Conservation (phyloP, 2,329 filamentous ascomycete species). For the Xylaria sp. region DNA sequence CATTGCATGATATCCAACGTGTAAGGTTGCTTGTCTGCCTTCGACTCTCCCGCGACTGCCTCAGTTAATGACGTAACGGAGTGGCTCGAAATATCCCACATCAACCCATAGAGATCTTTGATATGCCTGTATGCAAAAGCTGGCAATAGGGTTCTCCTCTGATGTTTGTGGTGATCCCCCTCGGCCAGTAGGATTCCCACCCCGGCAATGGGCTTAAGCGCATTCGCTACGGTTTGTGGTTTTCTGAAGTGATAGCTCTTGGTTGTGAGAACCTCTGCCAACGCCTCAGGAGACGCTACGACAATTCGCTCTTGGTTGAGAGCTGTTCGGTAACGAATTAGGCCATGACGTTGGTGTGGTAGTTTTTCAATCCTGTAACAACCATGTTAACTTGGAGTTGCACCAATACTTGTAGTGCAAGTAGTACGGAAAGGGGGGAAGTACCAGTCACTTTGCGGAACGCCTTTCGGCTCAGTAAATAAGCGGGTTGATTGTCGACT, state of each 20-base stretch:
- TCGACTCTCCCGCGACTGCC: slow-evolving; percentile 2
- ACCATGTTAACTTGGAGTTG: slow-evolving; percentile 15
- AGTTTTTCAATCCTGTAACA: slow-evolving; percentile 29
- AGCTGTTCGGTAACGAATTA: slow-evolving; percentile 32
- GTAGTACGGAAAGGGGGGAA: neutral
- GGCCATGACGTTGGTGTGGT: slow-evolving; percentile 25
- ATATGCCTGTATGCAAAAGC: slow-evolving; percentile 40
- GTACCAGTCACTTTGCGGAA: slow-evolving; percentile 36
- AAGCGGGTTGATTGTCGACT: slow-evolving; percentile 34
- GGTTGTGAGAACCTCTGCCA: slow-evolving; percentile 36
- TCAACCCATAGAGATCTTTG: slow-evolving; percentile 35
- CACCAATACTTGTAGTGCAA: neutral
- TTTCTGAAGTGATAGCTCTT: slow-evolving; percentile 39
- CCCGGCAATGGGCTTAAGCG: slow-evolving; percentile 33
- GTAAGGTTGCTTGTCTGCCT: slow-evolving; percentile 19
- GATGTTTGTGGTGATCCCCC: slow-evolving; percentile 38
- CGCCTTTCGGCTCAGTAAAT: slow-evolving; percentile 25
- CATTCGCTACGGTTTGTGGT: slow-evolving; percentile 25
- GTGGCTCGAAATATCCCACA: slow-evolving; percentile 38
- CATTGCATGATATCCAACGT: slow-evolving; percentile 31
- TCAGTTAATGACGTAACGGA: slow-evolving; percentile 29
- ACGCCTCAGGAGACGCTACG: slow-evolving; percentile 27
- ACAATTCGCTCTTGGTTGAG: slow-evolving; percentile 33
- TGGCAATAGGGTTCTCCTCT: slow-evolving; percentile 36
- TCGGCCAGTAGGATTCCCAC: slow-evolving; percentile 34